Evolutionary conservation across 169 alveolate genomes (phyloP).

Genomic region (Plasmodium cynomolgi): DNA sequence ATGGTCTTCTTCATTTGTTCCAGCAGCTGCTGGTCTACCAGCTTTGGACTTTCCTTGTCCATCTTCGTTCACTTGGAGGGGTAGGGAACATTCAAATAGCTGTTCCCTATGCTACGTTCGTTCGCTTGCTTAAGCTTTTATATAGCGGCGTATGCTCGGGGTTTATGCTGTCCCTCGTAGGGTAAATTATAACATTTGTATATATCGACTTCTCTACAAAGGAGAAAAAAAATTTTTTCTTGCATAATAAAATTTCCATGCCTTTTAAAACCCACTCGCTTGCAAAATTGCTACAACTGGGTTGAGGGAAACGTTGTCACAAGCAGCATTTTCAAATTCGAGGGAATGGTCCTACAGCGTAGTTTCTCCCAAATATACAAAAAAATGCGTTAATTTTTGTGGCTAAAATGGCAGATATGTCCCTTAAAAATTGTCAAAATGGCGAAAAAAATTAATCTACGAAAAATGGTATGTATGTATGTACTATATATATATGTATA

Average conservation of each 20-base stretch:
- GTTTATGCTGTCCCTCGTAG: neutral
- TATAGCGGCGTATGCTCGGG: neutral
- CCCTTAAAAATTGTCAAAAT: neutral
- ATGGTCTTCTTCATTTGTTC: slow-evolving; percentile 1
- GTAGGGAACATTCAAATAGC: neutral
- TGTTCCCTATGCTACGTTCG: neutral
- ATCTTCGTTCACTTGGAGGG: neutral
- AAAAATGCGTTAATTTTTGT: neutral
- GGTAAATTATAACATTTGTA: neutral
- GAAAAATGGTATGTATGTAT: neutral
- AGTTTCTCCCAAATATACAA: neutral
- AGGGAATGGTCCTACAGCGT: neutral
- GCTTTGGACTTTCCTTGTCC: neutral
- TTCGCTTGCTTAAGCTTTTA: neutral
- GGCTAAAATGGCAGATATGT: neutral
- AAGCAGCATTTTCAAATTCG: neutral
- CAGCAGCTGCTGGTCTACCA: neutral
- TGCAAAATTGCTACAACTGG: neutral
- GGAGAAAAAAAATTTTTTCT: neutral
- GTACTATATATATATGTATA: too few species aligned
- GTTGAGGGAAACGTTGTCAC: neutral
- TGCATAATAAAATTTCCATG: neutral
- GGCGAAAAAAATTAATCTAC: neutral
- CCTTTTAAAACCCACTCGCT: neutral
- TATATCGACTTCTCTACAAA: neutral